A percentile compares a stretch with the other conserved stretches of the same genome.
These are phyloP conservation scores for Saccharomycopsis javanensis DNA, from an alignment of 805 yeast genomes.

Conservation along the genomic window DNA sequence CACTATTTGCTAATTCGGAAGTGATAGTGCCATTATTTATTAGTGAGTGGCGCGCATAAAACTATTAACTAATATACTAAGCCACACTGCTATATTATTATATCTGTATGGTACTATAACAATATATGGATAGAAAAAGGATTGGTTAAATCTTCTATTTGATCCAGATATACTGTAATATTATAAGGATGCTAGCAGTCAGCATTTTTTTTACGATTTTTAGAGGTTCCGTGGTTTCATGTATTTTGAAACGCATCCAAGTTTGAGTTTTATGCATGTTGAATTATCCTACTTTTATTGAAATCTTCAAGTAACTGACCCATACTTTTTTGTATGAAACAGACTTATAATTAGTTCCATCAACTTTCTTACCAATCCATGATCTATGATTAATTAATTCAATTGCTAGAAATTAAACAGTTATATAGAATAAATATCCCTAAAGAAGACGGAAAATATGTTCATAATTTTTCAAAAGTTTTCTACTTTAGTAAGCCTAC, in stretches of 20 bases:
- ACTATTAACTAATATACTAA: too few relatives aligned
- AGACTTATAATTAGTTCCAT: background rate
- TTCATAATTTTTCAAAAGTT: background rate
- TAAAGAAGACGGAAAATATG: background rate
- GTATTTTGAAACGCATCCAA: background rate
- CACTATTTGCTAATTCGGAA: too few relatives aligned
- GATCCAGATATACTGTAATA: too few relatives aligned
- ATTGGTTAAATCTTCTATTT: too few relatives aligned
- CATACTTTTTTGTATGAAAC: background rate
- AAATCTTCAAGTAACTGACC: background rate
- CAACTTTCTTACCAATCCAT: constrained; percentile 1
- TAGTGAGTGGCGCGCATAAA: too few relatives aligned
- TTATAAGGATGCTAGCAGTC: background rate
- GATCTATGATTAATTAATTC: background rate
- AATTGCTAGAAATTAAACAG: background rate
- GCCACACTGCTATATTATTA: too few relatives aligned
- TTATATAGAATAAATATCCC: background rate
- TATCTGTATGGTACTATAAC: too few relatives aligned
- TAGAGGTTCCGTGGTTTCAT: background rate
- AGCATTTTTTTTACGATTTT: background rate
- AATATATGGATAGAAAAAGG: too few relatives aligned
- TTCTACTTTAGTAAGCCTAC: background rate
- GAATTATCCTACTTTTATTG: background rate
- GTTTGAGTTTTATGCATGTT: constrained; percentile 2
- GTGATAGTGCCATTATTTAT: too few relatives aligned